phyloP scores from a whole-genome alignment of 164 flowering plant genomes.

The Vitis rotundifolia region DNA sequence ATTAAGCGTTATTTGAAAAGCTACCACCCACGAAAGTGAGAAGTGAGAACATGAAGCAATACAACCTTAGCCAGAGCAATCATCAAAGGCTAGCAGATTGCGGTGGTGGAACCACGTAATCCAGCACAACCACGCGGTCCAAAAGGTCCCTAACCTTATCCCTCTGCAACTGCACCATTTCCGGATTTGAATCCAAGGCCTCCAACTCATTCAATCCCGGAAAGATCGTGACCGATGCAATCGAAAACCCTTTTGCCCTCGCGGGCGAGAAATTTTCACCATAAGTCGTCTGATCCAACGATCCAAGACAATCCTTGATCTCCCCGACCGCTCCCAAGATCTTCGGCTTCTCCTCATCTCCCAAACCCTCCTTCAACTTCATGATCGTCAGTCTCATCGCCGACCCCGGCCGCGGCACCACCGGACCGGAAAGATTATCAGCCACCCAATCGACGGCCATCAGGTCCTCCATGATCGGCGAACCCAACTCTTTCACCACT shows the following conservation, averaged over 20 bases:
- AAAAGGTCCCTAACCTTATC: neutral
- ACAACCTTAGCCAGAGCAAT: too few species aligned
- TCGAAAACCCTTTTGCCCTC: conserved; percentile 69
- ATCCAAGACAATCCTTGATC: conserved; percentile 30
- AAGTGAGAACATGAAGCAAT: too few species aligned
- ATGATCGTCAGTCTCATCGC: conserved; percentile 48
- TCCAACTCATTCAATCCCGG: conserved; percentile 25
- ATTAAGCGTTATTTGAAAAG: too few species aligned
- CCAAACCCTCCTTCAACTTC: conserved; percentile 52
- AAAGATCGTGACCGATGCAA: conserved; percentile 52
- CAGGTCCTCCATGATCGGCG: conserved; percentile 63
- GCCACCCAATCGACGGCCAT: conserved; percentile 80
- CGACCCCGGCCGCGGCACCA: conserved; percentile 31
- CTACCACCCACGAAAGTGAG: too few species aligned
- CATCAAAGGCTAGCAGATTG: conserved; percentile 39
- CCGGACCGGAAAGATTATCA: conserved; percentile 14
- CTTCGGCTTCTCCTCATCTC: conserved; percentile 35
- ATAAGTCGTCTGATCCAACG: conserved; percentile 36
- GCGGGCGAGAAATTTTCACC: conserved; percentile 78
- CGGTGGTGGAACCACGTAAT: conserved; percentile 15
- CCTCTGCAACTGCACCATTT: neutral
- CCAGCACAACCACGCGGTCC: neutral
- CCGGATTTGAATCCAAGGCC: conserved; percentile 28
- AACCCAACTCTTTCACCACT: conserved; percentile 47
- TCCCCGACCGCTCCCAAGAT: conserved; percentile 42